Conservation (phyloP, 2,329 filamentous ascomycete genomes). For the Magnaporthales sp. region DNA sequence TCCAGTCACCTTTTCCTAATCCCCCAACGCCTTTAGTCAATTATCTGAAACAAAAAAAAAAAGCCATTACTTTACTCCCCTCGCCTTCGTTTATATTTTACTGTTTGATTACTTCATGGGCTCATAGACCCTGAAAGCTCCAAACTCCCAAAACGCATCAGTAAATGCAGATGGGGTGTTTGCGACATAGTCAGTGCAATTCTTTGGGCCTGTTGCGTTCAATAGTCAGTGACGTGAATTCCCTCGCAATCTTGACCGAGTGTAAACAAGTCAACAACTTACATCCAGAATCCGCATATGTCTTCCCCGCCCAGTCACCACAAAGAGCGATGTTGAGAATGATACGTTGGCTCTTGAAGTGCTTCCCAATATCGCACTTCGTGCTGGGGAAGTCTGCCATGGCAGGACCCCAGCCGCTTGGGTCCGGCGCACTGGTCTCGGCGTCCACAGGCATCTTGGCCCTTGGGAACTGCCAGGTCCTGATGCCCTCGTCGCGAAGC, state of each 20-base stretch:
- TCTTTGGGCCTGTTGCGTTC: slow-evolving; percentile 27
- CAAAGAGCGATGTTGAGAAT: slow-evolving; percentile 59
- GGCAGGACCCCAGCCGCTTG: slow-evolving; percentile 52
- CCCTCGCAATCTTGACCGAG: background rate
- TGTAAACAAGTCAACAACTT: slow-evolving; percentile 12
- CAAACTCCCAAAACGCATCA: slow-evolving; percentile 59
- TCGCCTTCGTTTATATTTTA: background rate
- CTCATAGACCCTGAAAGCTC: slow-evolving; percentile 48
- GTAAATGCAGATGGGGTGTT: slow-evolving; percentile 46
- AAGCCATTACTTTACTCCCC: background rate
- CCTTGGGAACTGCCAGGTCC: slow-evolving; percentile 52
- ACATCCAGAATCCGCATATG: slow-evolving; percentile 37
- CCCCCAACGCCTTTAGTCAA: background rate
- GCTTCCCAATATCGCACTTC: slow-evolving; percentile 46
- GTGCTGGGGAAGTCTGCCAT: slow-evolving; percentile 58
- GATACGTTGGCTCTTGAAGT: slow-evolving; percentile 59
- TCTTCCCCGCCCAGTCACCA: slow-evolving; percentile 42
- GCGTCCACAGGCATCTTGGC: slow-evolving; percentile 43
- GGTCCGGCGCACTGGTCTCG: slow-evolving; percentile 40
- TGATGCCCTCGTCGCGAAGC: slow-evolving; percentile 50
- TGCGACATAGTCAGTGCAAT: slow-evolving; percentile 48
- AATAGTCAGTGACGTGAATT: background rate
- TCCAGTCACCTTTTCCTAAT: background rate
- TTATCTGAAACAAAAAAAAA: background rate
- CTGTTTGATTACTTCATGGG: slow-evolving; percentile 14